These are phyloP conservation scores for Vitis labrusca DNA, from an alignment of 164 flowering plant species.

Conservation along the genomic window DNA sequence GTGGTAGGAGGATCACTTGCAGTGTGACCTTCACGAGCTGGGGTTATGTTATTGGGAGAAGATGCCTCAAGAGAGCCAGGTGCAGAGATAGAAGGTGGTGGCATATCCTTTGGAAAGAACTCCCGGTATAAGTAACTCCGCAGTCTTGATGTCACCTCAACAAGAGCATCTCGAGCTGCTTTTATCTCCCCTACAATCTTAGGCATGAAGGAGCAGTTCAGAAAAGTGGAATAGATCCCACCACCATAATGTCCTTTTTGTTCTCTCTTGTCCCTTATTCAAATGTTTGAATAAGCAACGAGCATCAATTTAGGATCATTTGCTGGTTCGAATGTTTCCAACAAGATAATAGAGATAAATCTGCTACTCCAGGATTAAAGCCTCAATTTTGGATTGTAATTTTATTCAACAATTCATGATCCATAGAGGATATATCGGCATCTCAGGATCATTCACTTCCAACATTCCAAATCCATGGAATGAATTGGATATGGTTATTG, in stretches of 20 bases:
- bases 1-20: conserved; percentile 36
- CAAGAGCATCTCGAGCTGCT: conserved; percentile 86
- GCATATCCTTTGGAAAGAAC: conserved; percentile 51
- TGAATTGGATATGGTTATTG: not conserved
- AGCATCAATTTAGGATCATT: no score
- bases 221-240: not conserved
- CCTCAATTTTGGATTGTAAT: no score
- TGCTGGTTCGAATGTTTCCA: no score
- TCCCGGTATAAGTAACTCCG: conserved; percentile 66
- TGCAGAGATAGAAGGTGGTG: conserved; percentile 31
- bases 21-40: conserved; percentile 37
- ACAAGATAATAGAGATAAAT: no score
- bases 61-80: conserved; percentile 37
- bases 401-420: not conserved
- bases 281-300: no score
- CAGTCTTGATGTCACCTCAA: conserved; percentile 79
- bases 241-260: no score
- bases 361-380: no score
- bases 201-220: conserved; percentile 1
- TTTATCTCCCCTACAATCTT: conserved; percentile 94
- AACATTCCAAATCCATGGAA: not conserved
- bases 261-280: no score
- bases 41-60: conserved; percentile 37
- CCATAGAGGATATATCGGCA: not conserved
- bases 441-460: not conserved